A percentile compares a stretch with the other conserved stretches of the same genome.
Conservation (phyloP, 495 filamentous ascomycete genomes). For the Glarea lozoyensis region DNA sequence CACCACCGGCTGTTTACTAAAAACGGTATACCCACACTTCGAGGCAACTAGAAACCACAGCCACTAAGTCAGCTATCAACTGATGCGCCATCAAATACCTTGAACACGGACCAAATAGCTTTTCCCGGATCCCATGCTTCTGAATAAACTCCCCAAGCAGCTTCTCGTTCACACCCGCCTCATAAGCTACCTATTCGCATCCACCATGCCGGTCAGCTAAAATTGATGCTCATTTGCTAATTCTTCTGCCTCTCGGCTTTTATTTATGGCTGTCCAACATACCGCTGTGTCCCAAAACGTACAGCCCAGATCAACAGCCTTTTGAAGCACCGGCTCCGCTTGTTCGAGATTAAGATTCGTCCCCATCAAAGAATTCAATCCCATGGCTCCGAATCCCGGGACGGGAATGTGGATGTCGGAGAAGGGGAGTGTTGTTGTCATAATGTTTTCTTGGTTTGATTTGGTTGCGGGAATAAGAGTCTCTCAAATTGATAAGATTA, state of each 20-base stretch:
- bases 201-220: too few relatives aligned
- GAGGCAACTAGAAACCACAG: conserved; percentile 34
- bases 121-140: conserved; percentile 38
- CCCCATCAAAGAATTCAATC: conserved; percentile 34
- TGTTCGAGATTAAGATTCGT: conserved; percentile 32
- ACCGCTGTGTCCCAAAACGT: conserved; percentile 47
- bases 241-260: background rate
- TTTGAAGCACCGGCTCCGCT: conserved; percentile 40
- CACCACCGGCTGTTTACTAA: conserved; percentile 22
- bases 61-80: conserved; percentile 2
- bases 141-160: conserved; percentile 43
- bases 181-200: conserved; percentile 40
- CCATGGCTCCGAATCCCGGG: conserved; percentile 37
- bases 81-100: background rate
- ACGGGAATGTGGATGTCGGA: conserved; percentile 29
- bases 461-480: too few relatives aligned
- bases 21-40: conserved; percentile 34
- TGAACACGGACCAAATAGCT: conserved; percentile 33
- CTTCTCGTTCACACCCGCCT: conserved; percentile 39
- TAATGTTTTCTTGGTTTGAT: too few relatives aligned
- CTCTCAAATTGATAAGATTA: too few relatives aligned
- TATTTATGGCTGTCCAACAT: background rate
- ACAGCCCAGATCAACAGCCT: conserved; percentile 41
- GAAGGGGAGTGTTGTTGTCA: conserved; percentile 37
- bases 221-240: too few relatives aligned